Percentiles rank a stretch among this genome's conserved stretches.
Evolutionary conservation across 1,284 basidiomycete genomes (phyloP).

Genomic region (Golubevia pallescens): DNA sequence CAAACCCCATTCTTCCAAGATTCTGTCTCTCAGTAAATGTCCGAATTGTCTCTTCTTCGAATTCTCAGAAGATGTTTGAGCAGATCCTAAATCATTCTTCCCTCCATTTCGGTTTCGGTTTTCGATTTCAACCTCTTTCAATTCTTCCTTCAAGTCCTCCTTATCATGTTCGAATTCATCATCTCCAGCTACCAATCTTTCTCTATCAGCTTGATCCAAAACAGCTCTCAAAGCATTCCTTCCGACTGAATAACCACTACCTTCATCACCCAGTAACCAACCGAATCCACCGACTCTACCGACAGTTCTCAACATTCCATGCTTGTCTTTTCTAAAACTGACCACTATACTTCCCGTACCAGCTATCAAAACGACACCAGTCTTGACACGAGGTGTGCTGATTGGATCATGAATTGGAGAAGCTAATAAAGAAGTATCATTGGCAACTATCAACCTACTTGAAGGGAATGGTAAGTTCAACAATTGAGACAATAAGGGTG

Average conservation of each 20-base stretch:
- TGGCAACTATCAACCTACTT: conserved; percentile 24
- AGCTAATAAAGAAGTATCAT: conserved; percentile 34
- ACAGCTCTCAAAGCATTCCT: conserved; percentile 26
- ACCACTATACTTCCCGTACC: conserved; percentile 47
- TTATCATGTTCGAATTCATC: conserved; percentile 12
- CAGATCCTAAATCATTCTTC: too few relatives aligned
- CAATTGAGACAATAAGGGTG: conserved; percentile 10
- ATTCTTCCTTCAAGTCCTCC: conserved; percentile 5
- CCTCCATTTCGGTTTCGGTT: too few relatives aligned
- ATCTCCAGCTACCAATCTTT: conserved; percentile 10
- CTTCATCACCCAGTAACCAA: conserved; percentile 44
- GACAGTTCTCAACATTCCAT: conserved; percentile 10
- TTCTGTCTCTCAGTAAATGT: conserved; percentile 20
- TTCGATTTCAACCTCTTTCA: not conserved
- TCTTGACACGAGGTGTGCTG: not conserved
- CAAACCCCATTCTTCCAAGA: conserved; percentile 19
- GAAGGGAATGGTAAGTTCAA: conserved; percentile 13
- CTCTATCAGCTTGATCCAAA: conserved; percentile 21
- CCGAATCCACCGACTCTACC: conserved; percentile 33
- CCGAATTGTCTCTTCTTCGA: not conserved
- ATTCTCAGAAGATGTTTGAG: too few relatives aligned
- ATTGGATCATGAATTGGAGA: conserved; percentile 16
- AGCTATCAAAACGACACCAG: conserved; percentile 34
- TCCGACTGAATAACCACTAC: conserved; percentile 30
- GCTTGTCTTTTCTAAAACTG: conserved; percentile 12